These are phyloP conservation scores for Coffea eugenioides DNA, from an alignment of 257 asterid species.

Conservation along the genomic window DNA sequence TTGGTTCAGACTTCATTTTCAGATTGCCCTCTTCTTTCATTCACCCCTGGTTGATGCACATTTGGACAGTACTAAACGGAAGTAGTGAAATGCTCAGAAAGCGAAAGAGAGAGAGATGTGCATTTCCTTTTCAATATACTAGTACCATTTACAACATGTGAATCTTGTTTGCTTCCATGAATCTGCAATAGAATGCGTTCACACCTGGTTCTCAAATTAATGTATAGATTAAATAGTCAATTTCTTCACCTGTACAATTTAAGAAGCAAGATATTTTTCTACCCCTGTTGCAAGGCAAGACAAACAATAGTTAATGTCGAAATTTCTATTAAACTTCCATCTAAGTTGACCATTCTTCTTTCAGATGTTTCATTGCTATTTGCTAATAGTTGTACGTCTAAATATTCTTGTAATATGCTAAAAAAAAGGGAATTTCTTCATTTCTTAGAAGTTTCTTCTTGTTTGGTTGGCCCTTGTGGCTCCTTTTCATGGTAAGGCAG, in stretches of 20 bases:
- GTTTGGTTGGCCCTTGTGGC: not conserved
- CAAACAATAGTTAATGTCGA: not conserved
- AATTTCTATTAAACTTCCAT: not conserved
- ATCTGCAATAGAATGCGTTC: too few relatives aligned
- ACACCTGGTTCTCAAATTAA: not conserved
- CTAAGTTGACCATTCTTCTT: slow-evolving; percentile 2
- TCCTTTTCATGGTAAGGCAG: not conserved
- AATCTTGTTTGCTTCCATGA: too few relatives aligned
- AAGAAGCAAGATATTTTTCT: not conserved
- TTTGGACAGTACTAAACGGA: not conserved
- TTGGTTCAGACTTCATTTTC: not conserved
- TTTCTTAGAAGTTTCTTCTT: not conserved
- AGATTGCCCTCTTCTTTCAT: not conserved
- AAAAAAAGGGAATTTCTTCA: not conserved
- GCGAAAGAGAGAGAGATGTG: too few relatives aligned
- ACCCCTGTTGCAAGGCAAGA: not conserved
- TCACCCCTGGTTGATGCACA: not conserved
- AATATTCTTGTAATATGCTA: not conserved
- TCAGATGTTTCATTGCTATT: not conserved
- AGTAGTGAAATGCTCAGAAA: not conserved
- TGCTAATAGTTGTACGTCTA: not conserved
- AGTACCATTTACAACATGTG: too few relatives aligned
- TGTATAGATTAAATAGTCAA: not conserved
- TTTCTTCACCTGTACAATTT: not conserved
- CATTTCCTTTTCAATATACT: too few relatives aligned